Percentiles rank a stretch among this genome's conserved stretches.
These are phyloP conservation scores for Backusella luteola DNA, from an alignment of 192 early-diverging fungal genomes.

Conservation along the genomic window DNA sequence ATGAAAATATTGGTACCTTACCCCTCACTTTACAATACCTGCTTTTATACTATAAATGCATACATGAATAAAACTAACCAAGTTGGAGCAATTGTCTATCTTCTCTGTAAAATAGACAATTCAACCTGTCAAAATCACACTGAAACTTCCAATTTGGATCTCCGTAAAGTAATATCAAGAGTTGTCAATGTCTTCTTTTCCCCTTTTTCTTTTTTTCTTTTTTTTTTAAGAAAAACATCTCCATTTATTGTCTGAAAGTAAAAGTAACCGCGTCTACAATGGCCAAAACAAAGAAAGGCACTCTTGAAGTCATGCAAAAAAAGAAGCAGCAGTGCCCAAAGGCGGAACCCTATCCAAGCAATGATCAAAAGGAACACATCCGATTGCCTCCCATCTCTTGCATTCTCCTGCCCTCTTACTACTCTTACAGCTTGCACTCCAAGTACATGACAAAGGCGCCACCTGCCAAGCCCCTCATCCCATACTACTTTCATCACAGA, in stretches of 20 bases:
- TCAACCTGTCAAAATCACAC: background rate
- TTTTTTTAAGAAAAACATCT: background rate
- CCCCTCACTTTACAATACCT: too few relatives aligned
- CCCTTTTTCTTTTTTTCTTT: background rate
- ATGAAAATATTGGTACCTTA: too few relatives aligned
- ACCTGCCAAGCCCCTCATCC: background rate
- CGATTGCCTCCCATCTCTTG: background rate
- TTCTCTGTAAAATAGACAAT: too few relatives aligned
- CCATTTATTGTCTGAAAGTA: background rate
- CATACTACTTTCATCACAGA: constrained; percentile 18
- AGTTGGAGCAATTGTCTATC: too few relatives aligned
- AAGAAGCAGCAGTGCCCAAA: background rate
- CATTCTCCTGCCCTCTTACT: too few relatives aligned
- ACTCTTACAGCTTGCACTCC: background rate
- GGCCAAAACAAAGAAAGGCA: background rate
- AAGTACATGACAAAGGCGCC: background rate
- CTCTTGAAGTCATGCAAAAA: background rate
- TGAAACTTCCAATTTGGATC: background rate
- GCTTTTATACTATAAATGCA: too few relatives aligned
- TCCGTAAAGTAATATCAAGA: background rate
- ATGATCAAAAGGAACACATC: background rate
- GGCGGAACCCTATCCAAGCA: background rate
- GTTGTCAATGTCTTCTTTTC: background rate
- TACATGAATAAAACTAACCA: too few relatives aligned
- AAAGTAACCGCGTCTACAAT: background rate